Conservation (phyloP, 495 filamentous ascomycete species). For the Aspergillus olivimuriae region DNA sequence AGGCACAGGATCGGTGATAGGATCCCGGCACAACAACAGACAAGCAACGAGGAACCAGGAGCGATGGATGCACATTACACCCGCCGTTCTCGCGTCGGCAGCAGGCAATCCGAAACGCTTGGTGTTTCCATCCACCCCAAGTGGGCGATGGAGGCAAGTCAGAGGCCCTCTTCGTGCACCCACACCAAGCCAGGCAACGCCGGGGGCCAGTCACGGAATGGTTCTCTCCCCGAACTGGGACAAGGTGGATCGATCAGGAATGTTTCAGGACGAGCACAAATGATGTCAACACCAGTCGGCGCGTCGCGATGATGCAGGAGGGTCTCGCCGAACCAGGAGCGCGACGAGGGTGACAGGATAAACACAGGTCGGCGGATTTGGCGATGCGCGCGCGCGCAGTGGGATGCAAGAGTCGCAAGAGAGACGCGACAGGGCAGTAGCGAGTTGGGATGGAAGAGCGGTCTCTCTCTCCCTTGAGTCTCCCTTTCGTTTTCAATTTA, state of each 20-base stretch:
- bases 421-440: neutral
- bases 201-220: slow-evolving; percentile 13
- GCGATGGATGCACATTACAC: slow-evolving; percentile 16
- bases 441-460: slow-evolving; percentile 17
- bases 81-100: slow-evolving; percentile 8
- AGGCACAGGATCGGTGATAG: slow-evolving; percentile 8
- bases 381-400: neutral
- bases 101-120: slow-evolving; percentile 9
- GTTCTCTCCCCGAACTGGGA: slow-evolving; percentile 7
- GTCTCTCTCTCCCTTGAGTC: slow-evolving; percentile 17
- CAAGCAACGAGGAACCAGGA: slow-evolving; percentile 8
- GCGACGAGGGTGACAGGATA: slow-evolving; percentile 18
- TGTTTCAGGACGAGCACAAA: slow-evolving; percentile 19
- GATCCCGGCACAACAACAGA: slow-evolving; percentile 11
- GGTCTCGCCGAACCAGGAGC: slow-evolving; percentile 16
- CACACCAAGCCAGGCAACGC: slow-evolving; percentile 15
- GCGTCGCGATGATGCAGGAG: slow-evolving; percentile 23
- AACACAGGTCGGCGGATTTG: slow-evolving; percentile 7
- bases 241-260: slow-evolving; percentile 15
- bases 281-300: slow-evolving; percentile 21
- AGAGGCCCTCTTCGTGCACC: slow-evolving; percentile 13
- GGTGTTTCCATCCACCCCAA: slow-evolving; percentile 10
- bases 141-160: too few species aligned
- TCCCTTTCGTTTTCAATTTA: slow-evolving; percentile 25
- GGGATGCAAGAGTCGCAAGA: neutral